Evolutionary conservation across 208 protist species (phyloP), one percentile per base, ranked within the genome.

Genomic region (Acanthamoeba lugdunensis): DNA sequence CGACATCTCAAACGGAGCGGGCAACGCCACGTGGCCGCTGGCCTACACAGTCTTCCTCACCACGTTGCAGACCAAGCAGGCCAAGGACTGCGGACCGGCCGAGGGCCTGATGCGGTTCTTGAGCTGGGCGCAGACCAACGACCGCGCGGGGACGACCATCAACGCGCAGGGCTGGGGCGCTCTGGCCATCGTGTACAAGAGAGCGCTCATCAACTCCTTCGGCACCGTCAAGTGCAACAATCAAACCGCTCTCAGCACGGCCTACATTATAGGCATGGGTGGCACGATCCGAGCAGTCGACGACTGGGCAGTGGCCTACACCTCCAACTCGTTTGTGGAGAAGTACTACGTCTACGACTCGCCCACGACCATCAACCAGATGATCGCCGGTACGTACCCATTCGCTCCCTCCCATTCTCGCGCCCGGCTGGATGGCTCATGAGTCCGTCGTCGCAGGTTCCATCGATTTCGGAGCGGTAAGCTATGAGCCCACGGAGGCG

Each of bases 71-170:
- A 50, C 69, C 69, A 79, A 79, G 69, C 69, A 79, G 33, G 69
- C 69, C 33, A 79, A 45, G 23, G 69, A 79, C 30, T 79, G 69
- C 69, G 69, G 69, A 1, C 69, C 69, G 2, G 21, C 69, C 28
- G 69, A 79, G 21, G 69, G 69, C 28, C 69, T 79, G 14, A 79
- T 79, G 69, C 69, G 69, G 14, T 79, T 79, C 33, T n/a, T 79
- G 11, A 79, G 69, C 69, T 79, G 69, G 69, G 69, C 33, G 30
- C 69, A 79, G 69, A 79, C 69, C 33, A 79, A 79, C 69, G 69
- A 79, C 30, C 28, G 11, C 14, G 69, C 69, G 28, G 23, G 6
- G 33, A 79, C 30, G 5, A 48, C 69, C 4, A 79, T 79, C 30
- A 79, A 48, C 69, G 37, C 13, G 28, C 69, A 45, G 9, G 69